Base-by-base conservation (phyloP, 148 eudicot species). In the Silene conica region DNA sequence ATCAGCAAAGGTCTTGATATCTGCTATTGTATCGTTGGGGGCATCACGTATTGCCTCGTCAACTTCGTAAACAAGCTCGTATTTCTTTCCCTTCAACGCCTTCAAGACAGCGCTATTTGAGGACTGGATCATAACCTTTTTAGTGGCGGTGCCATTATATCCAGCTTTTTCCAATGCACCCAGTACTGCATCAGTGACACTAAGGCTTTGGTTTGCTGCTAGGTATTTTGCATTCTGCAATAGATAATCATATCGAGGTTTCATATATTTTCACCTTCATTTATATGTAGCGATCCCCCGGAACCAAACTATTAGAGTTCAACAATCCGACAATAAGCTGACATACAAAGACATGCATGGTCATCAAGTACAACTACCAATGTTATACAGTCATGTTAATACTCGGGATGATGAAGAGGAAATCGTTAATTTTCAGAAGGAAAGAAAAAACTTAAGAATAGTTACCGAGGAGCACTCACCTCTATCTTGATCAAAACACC, bases 221-320 rank as follows among this genome's bases (percentile, higher is more conserved):
- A 95, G 92, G 88, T 88, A 92, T 57, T 80, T 80, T 65, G 97
- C 99, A 81, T 92, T 80, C 99, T 94, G 85, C 25, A 56, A 7
- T n/a, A 67, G n/a, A 28, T 9, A 59, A 52, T 72, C 16, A 72
- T 41, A 55, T 13, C 34, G 18, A 56, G 34, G 1, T 28, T 55
- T 54, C 14, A 19, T 23, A 25, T 73, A 63, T 21, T 46, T 7
- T 21, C 48, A 74, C 4, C 18, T 9, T 22, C 63, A 31, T 52
- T 4, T 34, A 48, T 8, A 56, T 19, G 46, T 46, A 28, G 63
- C 46, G 34, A 26, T 28, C 45, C 63, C 21, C 25, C 21, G 25
- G 26, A 3, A 60, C 16, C 20, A 16, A 55, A 55, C 59, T 16
- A n/a, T n/a, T 18, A 56, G 6, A 56, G 21, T 18, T 56, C 60